A percentile compares a stretch with the other conserved stretches of the same genome.
These are phyloP conservation scores for Nemania sp. DNA, from an alignment of 2,329 filamentous ascomycete species.

Conservation along the genomic window DNA sequence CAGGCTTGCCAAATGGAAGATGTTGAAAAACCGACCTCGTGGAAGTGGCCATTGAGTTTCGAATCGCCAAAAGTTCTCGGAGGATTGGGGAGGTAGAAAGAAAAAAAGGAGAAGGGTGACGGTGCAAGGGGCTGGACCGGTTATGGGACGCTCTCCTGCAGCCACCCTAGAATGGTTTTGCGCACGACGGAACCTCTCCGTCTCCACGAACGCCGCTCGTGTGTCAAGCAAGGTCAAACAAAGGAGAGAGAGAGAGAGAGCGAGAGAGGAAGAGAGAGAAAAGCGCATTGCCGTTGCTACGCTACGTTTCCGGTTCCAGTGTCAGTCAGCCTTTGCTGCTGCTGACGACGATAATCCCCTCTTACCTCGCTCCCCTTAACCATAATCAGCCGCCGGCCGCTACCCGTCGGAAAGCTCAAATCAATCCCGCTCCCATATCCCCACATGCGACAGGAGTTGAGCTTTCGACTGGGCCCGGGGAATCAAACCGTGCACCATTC, in stretches of 20 bases:
- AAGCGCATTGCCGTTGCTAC: constrained; percentile 15
- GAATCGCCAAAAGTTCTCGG: background rate
- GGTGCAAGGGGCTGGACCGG: constrained; percentile 5
- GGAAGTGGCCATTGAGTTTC: constrained; percentile 29
- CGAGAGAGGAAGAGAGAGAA: too few species aligned
- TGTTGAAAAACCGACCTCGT: constrained; percentile 34
- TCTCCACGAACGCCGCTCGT: constrained; percentile 2
- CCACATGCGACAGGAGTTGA: constrained; percentile 24
- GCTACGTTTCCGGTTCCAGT: constrained; percentile 10
- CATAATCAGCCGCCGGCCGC: background rate
- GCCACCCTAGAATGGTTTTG: constrained; percentile 12
- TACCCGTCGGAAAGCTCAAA: constrained; percentile 20
- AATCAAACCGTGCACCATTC: constrained; percentile 7
- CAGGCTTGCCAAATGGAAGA: constrained; percentile 34
- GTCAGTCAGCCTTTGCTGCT: constrained; percentile 1
- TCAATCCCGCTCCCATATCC: too few species aligned
- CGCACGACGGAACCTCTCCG: constrained; percentile 16
- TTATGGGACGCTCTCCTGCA: constrained; percentile 18
- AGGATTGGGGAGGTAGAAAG: constrained; percentile 10
- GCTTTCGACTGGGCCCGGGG: constrained; percentile 12
- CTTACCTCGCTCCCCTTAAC: background rate
- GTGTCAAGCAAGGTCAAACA: constrained; percentile 3
- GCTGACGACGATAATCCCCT: constrained; percentile 5
- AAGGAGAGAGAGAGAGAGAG: background rate
- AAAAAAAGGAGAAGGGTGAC: constrained; percentile 7